Percentiles rank a stretch among this genome's conserved stretches.
These are phyloP conservation scores for Liquidambar formosana DNA, from an alignment of 164 flowering plant genomes.

Conservation along the genomic window DNA sequence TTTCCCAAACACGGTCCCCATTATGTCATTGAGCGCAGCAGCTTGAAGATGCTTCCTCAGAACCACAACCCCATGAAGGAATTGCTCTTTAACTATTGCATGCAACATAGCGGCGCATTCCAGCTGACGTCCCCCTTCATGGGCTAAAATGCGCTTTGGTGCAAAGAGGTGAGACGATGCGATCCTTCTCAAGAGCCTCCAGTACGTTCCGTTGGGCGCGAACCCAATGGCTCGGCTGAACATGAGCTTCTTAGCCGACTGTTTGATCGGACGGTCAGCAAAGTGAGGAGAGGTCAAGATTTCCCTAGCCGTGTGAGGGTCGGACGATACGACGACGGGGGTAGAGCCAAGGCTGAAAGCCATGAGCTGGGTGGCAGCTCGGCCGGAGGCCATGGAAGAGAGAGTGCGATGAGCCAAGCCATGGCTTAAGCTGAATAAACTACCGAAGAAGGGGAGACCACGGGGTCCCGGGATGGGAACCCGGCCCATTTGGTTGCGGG, in stretches of 20 bases:
- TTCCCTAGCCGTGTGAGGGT: slow-evolving; percentile 42
- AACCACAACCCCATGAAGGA: no score
- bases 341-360: slow-evolving; percentile 48
- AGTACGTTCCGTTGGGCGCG: slow-evolving; percentile 48
- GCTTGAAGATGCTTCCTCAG: no score
- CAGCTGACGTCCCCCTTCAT: slow-evolving; percentile 13
- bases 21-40: no score
- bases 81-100: no score
- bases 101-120: no score
- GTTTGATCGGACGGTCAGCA: slow-evolving; percentile 47
- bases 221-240: slow-evolving; percentile 58
- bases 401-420: not conserved
- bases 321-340: slow-evolving; percentile 34
- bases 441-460: slow-evolving; percentile 18
- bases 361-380: slow-evolving; percentile 28
- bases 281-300: slow-evolving; percentile 36
- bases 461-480: slow-evolving; percentile 13
- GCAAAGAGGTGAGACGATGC: slow-evolving; percentile 40
- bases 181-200: slow-evolving; percentile 48
- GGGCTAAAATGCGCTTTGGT: slow-evolving; percentile 32
- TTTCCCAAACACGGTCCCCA: no score
- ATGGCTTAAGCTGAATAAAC: slow-evolving; percentile 12
- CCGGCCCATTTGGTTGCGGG: not conserved
- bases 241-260: slow-evolving; percentile 42
- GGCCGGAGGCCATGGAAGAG: no score